Base-by-base conservation (phyloP, 1,139 yeast genomes). In the Saccharomycopsis phalli region DNA sequence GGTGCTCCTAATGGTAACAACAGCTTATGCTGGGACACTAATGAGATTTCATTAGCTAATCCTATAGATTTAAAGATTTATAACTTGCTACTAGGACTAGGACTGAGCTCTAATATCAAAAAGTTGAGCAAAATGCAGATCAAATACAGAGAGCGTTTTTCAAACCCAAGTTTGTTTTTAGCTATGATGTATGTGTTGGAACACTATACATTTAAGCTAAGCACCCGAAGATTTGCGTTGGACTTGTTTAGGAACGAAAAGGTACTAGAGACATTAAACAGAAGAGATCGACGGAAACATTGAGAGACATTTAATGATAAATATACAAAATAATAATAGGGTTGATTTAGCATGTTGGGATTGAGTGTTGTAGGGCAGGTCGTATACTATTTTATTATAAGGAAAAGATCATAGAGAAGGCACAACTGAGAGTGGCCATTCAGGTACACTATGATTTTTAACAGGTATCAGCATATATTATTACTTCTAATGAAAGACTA, bases 141-240 rank as follows among this genome's bases (percentile, higher is more conserved):
- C 23, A 63, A 61, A 37, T 62, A 69, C 43, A 77, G 81, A 1
- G 67, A 66, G 23, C 56, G 74, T 16, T 86, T 84, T 57, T 74
- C 69, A 38, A 70, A 64, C 25, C 68, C 74, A 8, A 73, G 66
- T 6, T 60, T 84, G 41, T 79, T 81, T 51, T 59, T 69, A 46
- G 72, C 76, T 42, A 75, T 81, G 2, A 65, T 83, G 53, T 66
- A 69, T 40, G 63, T 81, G 44, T 65, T 87, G 50, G 87, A 80
- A 45, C 66, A 67, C 42, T 87, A 81, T 51, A 73, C 74, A 45
- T 83, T 76, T 60, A 74, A 80, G 45, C 72, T 70, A 36, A 71
- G 72, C 7, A 75, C 76, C 30, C 61, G 94, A 32, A 69, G 76
- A 50, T 81, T 78, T 52, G 66, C 87, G 7, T 69, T 86, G 51